Percentiles rank a stretch among this genome's conserved stretches.
These are phyloP conservation scores for Trichoderma breve DNA, from an alignment of 2,329 filamentous ascomycete genomes.

Conservation along the genomic window DNA sequence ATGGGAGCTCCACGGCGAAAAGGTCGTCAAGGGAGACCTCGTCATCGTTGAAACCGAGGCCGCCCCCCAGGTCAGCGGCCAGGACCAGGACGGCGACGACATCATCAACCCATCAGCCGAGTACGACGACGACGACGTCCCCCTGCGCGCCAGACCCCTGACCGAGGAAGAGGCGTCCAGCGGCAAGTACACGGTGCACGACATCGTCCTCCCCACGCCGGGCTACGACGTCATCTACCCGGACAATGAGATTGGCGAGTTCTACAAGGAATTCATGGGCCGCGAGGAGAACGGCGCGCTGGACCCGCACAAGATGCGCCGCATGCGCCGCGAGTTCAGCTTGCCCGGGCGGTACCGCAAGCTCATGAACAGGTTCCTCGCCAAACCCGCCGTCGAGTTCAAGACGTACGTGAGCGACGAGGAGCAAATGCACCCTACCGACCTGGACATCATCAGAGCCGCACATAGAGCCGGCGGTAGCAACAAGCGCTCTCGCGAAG, in stretches of 20 bases:
- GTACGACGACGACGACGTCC: constrained; percentile 41
- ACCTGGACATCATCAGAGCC: constrained; percentile 66
- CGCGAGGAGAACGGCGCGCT: constrained; percentile 73
- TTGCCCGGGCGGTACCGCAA: constrained; percentile 87
- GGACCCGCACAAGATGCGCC: constrained; percentile 82
- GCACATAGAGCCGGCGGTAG: neutral
- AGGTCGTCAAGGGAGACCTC: constrained; percentile 81
- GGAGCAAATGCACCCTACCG: constrained; percentile 86
- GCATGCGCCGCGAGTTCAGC: constrained; percentile 82
- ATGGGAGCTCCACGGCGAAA: constrained; percentile 70
- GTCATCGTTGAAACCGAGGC: constrained; percentile 54
- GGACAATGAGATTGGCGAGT: constrained; percentile 75
- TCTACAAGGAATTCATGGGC: constrained; percentile 84
- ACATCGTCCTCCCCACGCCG: constrained; percentile 87
- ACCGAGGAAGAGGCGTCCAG: constrained; percentile 74
- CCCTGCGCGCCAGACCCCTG: constrained; percentile 65
- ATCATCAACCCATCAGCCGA: constrained; percentile 41
- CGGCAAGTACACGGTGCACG: constrained; percentile 77
- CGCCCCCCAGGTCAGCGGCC: constrained; percentile 46
- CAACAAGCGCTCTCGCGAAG: constrained; percentile 24
- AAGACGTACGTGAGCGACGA: constrained; percentile 66
- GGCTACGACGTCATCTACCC: constrained; percentile 90
- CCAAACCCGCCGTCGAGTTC: constrained; percentile 64
- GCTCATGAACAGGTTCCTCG: constrained; percentile 69
- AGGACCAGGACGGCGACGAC: constrained; percentile 58